Conservation (phyloP, 768 basidiomycete genomes). For the Mycena alexandri region DNA sequence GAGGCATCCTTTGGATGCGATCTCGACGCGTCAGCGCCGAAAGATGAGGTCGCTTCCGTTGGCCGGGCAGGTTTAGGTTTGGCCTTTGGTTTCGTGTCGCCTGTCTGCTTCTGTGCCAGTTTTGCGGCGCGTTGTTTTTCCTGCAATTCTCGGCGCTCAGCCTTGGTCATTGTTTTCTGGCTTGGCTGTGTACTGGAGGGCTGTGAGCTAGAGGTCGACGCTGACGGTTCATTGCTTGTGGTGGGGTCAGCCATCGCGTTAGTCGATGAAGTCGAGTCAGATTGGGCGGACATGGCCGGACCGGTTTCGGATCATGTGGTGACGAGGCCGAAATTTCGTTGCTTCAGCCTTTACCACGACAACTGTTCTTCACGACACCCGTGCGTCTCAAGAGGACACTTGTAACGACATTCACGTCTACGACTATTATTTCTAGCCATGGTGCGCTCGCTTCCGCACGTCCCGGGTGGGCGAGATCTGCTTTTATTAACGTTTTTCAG, state of each 20-base stretch:
- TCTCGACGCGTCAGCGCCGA: slow-evolving; percentile 34
- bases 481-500: slow-evolving; percentile 53
- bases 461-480: neutral
- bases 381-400: slow-evolving; percentile 9
- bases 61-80: slow-evolving; percentile 43
- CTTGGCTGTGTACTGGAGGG: slow-evolving; percentile 55
- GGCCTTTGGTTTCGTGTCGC: slow-evolving; percentile 27
- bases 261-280: slow-evolving; percentile 1
- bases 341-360: slow-evolving; percentile 7
- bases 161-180: slow-evolving; percentile 84
- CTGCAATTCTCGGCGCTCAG: slow-evolving; percentile 83
- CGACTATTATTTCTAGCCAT: slow-evolving; percentile 25
- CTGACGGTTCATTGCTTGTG: slow-evolving; percentile 23
- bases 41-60: slow-evolving; percentile 45
- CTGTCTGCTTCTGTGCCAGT: slow-evolving; percentile 55
- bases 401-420: slow-evolving; percentile 28
- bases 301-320: slow-evolving; percentile 1
- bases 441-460: slow-evolving; percentile 14
- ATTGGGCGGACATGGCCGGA: no score
- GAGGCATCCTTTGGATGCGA: slow-evolving; percentile 32
- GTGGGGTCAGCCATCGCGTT: slow-evolving; percentile 23
- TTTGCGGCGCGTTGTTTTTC: slow-evolving; percentile 88
- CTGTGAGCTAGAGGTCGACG: slow-evolving; percentile 44
- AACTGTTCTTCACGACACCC: neutral
- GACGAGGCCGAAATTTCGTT: neutral